These are phyloP conservation scores for Gentiana dahurica DNA, from an alignment of 257 asterid genomes.

Conservation along the genomic window DNA sequence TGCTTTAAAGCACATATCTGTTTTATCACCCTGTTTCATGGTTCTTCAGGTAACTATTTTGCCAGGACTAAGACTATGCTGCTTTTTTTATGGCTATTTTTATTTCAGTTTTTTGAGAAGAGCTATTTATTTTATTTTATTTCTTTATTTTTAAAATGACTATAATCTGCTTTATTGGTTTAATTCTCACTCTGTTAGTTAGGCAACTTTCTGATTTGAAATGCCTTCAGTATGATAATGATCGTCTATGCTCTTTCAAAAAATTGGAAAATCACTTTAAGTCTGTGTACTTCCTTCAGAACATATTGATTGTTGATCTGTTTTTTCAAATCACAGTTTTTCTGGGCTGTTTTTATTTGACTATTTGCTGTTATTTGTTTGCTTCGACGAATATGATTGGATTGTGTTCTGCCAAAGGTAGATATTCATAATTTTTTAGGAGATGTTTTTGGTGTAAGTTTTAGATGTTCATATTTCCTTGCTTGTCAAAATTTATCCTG, in stretches of 20 bases:
- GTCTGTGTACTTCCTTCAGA: not conserved
- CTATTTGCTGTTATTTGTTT: not conserved
- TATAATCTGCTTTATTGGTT: too few relatives aligned
- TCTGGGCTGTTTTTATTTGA: not conserved
- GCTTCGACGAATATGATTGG: not conserved
- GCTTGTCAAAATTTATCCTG: too few relatives aligned
- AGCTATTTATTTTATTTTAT: not conserved
- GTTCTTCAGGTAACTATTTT: constrained; percentile 61
- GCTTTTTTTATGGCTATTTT: not conserved
- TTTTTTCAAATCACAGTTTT: not conserved
- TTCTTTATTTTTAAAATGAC: too few relatives aligned
- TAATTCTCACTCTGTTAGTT: too few relatives aligned
- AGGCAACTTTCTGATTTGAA: not conserved
- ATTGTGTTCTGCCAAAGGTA: not conserved
- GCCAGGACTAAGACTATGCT: constrained; percentile 4
- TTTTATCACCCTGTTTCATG: constrained; percentile 71
- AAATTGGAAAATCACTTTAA: not conserved
- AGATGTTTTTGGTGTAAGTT: not conserved
- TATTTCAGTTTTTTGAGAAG: too few relatives aligned
- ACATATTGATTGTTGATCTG: not conserved
- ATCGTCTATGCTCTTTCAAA: not conserved
- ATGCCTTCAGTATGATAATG: not conserved
- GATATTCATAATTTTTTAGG: not conserved
- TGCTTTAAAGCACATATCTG: constrained; percentile 80
- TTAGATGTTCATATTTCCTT: not conserved